Evolutionary conservation across 257 asterid genomes (phyloP).

Genomic region (Fraxinus cuspidata): DNA sequence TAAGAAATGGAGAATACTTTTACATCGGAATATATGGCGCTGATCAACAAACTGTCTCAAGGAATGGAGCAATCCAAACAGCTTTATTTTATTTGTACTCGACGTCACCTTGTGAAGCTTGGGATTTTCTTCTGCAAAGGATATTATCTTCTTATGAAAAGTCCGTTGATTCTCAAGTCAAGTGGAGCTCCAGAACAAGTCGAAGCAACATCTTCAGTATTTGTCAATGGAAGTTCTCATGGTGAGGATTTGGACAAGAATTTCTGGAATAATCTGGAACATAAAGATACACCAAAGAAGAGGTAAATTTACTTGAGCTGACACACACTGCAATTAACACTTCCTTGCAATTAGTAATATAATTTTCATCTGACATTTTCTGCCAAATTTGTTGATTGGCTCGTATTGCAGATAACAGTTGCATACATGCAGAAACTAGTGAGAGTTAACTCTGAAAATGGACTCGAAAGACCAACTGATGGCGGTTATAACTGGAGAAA

Average conservation of each 20-base stretch:
- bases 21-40: constrained; percentile 33
- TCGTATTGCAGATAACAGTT: constrained; percentile 58
- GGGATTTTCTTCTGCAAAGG: constrained; percentile 34
- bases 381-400: constrained; percentile 22
- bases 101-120: constrained; percentile 16
- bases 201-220: constrained; percentile 31
- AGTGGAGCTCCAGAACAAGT: constrained; percentile 27
- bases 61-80: constrained; percentile 42
- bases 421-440: constrained; percentile 76
- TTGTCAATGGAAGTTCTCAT: constrained; percentile 40
- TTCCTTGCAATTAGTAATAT: no score
- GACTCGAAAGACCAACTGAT: constrained; percentile 74
- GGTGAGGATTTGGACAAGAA: constrained; percentile 27
- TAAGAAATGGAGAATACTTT: constrained; percentile 37
- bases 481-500: constrained; percentile 86
- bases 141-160: constrained; percentile 47
- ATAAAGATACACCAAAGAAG: constrained; percentile 36
- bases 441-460: constrained; percentile 52
- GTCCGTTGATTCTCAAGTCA: constrained; percentile 42
- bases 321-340: no score
- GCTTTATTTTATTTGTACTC: constrained; percentile 29
- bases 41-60: constrained; percentile 41
- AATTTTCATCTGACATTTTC: no score
- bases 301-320: constrained; percentile 27
- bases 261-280: constrained; percentile 25